phyloP scores from a whole-genome alignment of 1,284 basidiomycete species.

The Mycena sp. region DNA sequence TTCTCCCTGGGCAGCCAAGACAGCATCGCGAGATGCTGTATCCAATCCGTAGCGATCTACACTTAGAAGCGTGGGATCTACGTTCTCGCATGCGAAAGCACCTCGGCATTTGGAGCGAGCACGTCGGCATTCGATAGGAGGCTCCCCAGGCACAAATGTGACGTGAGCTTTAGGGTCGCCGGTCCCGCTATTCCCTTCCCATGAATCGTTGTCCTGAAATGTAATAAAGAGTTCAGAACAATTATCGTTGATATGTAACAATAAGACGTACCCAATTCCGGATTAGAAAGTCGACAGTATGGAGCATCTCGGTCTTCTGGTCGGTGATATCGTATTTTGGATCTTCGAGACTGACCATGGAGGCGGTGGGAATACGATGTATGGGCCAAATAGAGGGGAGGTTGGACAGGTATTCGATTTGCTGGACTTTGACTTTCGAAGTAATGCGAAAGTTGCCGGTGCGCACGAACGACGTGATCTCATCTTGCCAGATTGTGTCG shows the following conservation, averaged over 20 bases:
- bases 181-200: not conserved
- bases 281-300: not conserved
- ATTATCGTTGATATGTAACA: no score
- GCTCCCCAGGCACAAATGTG: not conserved
- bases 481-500: not conserved
- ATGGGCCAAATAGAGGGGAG: not conserved
- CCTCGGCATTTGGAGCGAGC: not conserved
- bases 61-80: not conserved
- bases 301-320: not conserved
- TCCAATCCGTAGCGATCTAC: not conserved
- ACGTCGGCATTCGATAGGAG: not conserved
- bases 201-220: not conserved
- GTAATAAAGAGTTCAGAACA: no score
- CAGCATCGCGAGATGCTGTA: not conserved
- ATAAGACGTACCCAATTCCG: no score
- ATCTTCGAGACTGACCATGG: not conserved
- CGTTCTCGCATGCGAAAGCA: not conserved
- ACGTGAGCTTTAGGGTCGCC: not conserved
- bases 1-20: not conserved
- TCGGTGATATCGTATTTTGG: not conserved
- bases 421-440: not conserved
- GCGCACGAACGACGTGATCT: not conserved
- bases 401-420: not conserved
- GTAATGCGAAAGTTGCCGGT: not conserved
- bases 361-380: not conserved